Base-by-base conservation (phyloP, 768 basidiomycete species). In the Pulveroboletus ravenelii region DNA sequence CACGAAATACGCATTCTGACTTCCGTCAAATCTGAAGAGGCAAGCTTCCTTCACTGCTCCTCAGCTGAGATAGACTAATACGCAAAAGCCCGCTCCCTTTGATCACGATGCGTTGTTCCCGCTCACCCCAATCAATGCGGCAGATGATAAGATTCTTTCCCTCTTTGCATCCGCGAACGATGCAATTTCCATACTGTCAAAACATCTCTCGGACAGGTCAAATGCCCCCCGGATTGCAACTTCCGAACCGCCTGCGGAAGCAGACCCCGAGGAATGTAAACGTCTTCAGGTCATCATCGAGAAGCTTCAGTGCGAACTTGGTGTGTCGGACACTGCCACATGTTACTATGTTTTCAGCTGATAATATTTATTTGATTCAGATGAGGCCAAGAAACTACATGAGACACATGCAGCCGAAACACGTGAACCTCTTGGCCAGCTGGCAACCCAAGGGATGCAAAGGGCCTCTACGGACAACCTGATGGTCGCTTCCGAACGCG, bases 401-500 rank as follows among this genome's bases (percentile, higher is more conserved):
- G 62, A 70, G 29, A 62, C 54, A 2, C 74, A 76, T 27, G 69
- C 72, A 15, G 60, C 65, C 4, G 75, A 81, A 57, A 75, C 75
- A 0, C 79, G 77, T 62, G 76, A 72, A 10, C 65, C 85, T 50
- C 76, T 85, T 36, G 74, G 84, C 50, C 77, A 78, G 51, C 74
- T 84, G 45, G 71, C 77, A 3, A 64, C 69, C 27, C 78, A 76
- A 43, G 67, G 70, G 35, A 59, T 59, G 31, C 64, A 52, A 40
- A 45, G 58, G 56, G 64, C 73, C 30, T 60, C 68, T 12, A 62
- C 79, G 13, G 81, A 57, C 1, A 43, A 84, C 45, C 61, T 81
- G 10, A 78, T 80, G 68, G 73, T 72, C 14, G 72, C 65, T n/a
- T 76, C 82, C 14, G 71, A 74, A 45, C 61, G 67, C 47, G 81